Evolutionary conservation across 2,329 filamentous ascomycete species (phyloP).

Genomic region (Torrubiella hemipterigena): DNA sequence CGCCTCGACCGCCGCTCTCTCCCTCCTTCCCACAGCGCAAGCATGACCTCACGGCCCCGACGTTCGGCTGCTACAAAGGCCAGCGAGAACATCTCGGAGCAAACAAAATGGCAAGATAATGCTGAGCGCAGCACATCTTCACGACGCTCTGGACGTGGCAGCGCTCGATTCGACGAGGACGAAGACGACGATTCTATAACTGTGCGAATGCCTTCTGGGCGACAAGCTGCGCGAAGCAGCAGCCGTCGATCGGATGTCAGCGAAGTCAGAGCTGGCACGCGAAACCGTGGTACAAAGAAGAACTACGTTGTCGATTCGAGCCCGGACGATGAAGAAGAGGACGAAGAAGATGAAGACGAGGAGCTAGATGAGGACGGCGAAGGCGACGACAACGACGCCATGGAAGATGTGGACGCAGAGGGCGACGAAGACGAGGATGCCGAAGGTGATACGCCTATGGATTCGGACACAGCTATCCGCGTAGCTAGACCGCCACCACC

Average conservation of each 20-base stretch:
- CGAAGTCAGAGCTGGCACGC: conserved; percentile 36
- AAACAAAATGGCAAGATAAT: conserved; percentile 27
- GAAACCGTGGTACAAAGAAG: conserved; percentile 44
- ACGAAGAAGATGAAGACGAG: conserved; percentile 22
- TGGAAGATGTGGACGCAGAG: conserved; percentile 21
- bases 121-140: conserved; percentile 32
- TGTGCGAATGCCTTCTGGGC: conserved; percentile 9
- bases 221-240: conserved; percentile 38
- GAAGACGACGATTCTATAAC: conserved; percentile 35
- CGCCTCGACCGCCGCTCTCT: no score
- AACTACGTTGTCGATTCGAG: conserved; percentile 48
- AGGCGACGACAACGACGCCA: conserved; percentile 28
- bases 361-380: conserved; percentile 23
- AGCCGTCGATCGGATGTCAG: conserved; percentile 28
- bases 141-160: conserved; percentile 35
- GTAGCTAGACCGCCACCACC: conserved; percentile 27
- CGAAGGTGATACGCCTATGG: conserved; percentile 30
- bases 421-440: conserved; percentile 28
- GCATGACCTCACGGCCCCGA: conserved; percentile 36
- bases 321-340: conserved; percentile 31
- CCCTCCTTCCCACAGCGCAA: conserved; percentile 6
- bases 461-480: conserved; percentile 30
- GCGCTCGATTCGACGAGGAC: conserved; percentile 29
- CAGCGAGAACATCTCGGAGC: conserved; percentile 28
- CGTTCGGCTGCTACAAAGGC: conserved; percentile 30